These are phyloP conservation scores for Lipomyces sp. DNA, from an alignment of 805 yeast species.

Conservation along the genomic window DNA sequence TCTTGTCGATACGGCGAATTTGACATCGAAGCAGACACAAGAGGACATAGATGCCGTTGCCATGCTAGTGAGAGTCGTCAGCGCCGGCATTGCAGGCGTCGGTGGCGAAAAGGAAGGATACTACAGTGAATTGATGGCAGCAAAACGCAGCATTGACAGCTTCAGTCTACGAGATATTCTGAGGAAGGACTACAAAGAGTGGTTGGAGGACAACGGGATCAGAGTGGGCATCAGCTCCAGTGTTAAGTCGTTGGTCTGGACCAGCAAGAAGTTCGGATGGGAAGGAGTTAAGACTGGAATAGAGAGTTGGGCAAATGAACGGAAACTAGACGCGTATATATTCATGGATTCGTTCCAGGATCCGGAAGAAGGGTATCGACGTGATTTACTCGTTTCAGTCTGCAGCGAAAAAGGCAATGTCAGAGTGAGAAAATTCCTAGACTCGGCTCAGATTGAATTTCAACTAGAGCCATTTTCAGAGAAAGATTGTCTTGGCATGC, in stretches of 20 bases:
- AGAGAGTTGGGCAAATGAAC: constrained; percentile 44
- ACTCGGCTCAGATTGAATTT: constrained; percentile 40
- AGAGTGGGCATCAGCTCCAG: constrained; percentile 78
- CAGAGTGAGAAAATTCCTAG: constrained; percentile 34
- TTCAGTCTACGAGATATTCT: constrained; percentile 65
- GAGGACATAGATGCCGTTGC: constrained; percentile 58
- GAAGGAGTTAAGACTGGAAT: constrained; percentile 42
- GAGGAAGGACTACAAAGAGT: constrained; percentile 83
- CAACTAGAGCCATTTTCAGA: constrained; percentile 38
- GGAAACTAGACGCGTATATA: constrained; percentile 49
- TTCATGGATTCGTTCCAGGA: constrained; percentile 55
- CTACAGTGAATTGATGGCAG: constrained; percentile 49
- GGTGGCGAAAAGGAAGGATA: constrained; percentile 11
- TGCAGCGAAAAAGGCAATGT: constrained; percentile 36
- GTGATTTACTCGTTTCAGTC: constrained; percentile 52
- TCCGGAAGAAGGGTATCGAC: constrained; percentile 46
- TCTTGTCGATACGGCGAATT: constrained; percentile 73
- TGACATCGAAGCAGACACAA: constrained; percentile 57
- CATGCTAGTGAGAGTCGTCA: constrained; percentile 43
- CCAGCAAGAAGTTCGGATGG: constrained; percentile 44
- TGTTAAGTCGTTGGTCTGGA: constrained; percentile 65
- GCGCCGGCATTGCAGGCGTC: not conserved
- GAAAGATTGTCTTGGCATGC: constrained; percentile 18
- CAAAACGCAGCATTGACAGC: constrained; percentile 68
- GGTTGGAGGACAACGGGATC: constrained; percentile 47